Conservation (phyloP, 2,329 filamentous ascomycete species). For the Botryosphaeria dothidea region DNA sequence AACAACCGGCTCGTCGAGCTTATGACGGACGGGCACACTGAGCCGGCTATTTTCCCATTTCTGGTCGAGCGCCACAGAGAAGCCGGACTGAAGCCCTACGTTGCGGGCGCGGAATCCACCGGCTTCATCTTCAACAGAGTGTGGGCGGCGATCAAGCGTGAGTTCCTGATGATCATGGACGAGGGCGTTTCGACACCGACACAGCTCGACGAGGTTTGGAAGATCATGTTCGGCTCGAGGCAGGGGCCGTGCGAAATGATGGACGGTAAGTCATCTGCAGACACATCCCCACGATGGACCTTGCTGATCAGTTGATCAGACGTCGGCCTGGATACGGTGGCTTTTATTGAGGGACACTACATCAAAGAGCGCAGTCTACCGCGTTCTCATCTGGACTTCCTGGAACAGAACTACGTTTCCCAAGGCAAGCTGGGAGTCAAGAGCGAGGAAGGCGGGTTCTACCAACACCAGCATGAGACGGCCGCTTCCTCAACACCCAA, state of each 20-base stretch:
- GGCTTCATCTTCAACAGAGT: constrained; percentile 59
- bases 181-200: constrained; percentile 52
- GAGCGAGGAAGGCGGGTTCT: constrained; percentile 37
- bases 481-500: background rate
- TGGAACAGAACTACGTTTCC: constrained; percentile 48
- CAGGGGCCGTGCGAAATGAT: constrained; percentile 45
- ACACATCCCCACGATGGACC: too few species aligned
- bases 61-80: constrained; percentile 43
- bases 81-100: constrained; percentile 45
- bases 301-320: too few species aligned
- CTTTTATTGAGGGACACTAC: constrained; percentile 57
- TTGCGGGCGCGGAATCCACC: constrained; percentile 51
- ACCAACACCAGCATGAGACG: constrained; percentile 18
- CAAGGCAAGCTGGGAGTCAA: constrained; percentile 52
- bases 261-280: constrained; percentile 34
- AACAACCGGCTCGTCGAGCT: constrained; percentile 50
- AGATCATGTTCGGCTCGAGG: constrained; percentile 35
- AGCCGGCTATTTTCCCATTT: constrained; percentile 47
- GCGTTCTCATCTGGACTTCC: constrained; percentile 43
- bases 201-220: constrained; percentile 54
- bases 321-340: constrained; percentile 56
- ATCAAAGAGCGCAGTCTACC: constrained; percentile 50
- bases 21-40: constrained; percentile 54
- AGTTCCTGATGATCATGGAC: constrained; percentile 50
- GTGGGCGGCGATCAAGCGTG: constrained; percentile 59